Evolutionary conservation across 257 asterid species (phyloP).

Genomic region (Ilex aquifolium): DNA sequence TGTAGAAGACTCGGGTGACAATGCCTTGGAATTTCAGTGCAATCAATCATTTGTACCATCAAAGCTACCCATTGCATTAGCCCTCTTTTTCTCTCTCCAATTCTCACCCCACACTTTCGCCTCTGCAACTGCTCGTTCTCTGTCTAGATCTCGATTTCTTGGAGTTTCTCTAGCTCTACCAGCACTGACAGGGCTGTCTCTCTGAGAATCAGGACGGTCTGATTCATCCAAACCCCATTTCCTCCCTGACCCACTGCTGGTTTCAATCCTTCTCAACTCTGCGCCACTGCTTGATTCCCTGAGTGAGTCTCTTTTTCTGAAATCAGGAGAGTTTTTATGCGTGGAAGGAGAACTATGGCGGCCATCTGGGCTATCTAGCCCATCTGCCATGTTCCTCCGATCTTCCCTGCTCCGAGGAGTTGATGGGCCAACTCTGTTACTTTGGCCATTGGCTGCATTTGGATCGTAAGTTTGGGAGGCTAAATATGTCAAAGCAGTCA

Average conservation of each 20-base stretch:
- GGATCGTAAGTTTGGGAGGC: constrained; percentile 81
- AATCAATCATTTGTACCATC: constrained; percentile 46
- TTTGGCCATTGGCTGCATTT: constrained; percentile 31
- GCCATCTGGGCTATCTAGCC: constrained; percentile 41
- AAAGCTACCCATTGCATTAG: constrained; percentile 41
- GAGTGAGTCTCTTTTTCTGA: constrained; percentile 45
- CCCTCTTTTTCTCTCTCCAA: constrained; percentile 59
- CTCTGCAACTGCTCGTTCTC: constrained; percentile 85
- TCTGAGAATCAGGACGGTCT: constrained; percentile 47
- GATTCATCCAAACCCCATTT: constrained; percentile 62
- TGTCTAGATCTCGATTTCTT: constrained; percentile 58
- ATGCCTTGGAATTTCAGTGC: neutral
- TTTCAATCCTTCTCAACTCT: constrained; percentile 55
- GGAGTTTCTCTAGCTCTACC: constrained; percentile 55
- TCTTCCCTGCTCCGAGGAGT: constrained; percentile 67
- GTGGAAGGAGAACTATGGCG: constrained; percentile 58
- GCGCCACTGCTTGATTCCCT: constrained; percentile 33
- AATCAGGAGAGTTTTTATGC: constrained; percentile 64
- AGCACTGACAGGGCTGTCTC: constrained; percentile 61
- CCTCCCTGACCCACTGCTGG: constrained; percentile 56
- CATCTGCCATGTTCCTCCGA: constrained; percentile 46
- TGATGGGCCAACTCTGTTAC: constrained; percentile 45
- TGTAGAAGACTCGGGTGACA: neutral
- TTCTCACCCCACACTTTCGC: constrained; percentile 95
- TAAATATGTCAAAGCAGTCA: constrained; percentile 71